A percentile compares a stretch with the other conserved stretches of the same genome.
These are phyloP conservation scores for Cryphonectria radicalis DNA, from an alignment of 2,329 filamentous ascomycete genomes.

Conservation along the genomic window DNA sequence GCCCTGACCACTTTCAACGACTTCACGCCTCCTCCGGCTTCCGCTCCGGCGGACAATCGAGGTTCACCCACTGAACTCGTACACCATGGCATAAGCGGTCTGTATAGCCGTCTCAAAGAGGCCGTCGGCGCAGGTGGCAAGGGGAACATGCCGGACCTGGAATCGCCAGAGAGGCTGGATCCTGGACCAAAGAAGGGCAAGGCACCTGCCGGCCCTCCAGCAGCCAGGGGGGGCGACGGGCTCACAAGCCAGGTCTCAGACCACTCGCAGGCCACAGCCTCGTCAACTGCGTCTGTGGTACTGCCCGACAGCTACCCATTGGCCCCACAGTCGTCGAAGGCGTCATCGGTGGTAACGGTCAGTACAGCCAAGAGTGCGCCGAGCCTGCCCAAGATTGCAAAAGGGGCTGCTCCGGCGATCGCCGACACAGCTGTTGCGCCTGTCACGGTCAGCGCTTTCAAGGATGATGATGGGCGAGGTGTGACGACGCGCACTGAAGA, in stretches of 20 bases:
- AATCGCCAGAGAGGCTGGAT: slow-evolving; percentile 45
- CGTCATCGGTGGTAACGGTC: slow-evolving; percentile 52
- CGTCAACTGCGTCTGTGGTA: slow-evolving; percentile 11
- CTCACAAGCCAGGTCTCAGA: slow-evolving; percentile 19
- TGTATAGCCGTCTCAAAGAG: slow-evolving; percentile 84
- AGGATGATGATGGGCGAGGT: slow-evolving; percentile 53
- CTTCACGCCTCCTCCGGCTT: slow-evolving; percentile 72
- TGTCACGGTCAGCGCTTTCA: slow-evolving; percentile 53
- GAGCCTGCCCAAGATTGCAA: slow-evolving; percentile 48
- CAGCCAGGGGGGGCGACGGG: slow-evolving; percentile 34
- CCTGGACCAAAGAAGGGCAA: slow-evolving; percentile 28
- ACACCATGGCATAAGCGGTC: slow-evolving; percentile 83
- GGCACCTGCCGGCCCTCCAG: slow-evolving; percentile 34
- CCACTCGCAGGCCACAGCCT: slow-evolving; percentile 32
- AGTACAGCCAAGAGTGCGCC: slow-evolving; percentile 49
- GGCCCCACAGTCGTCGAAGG: slow-evolving; percentile 49
- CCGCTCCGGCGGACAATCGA: slow-evolving; percentile 67
- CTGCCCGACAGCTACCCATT: slow-evolving; percentile 46
- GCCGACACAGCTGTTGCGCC: slow-evolving; percentile 54
- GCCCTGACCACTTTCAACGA: slow-evolving; percentile 93
- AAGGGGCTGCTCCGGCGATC: slow-evolving; percentile 46
- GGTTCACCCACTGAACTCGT: slow-evolving; percentile 73
- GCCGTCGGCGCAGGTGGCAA: slow-evolving; percentile 73
- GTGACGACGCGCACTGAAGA: slow-evolving; percentile 48
- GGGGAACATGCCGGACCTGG: slow-evolving; percentile 35